phyloP scores from a whole-genome alignment of 345 rosid genomes.

The Arabidopsis arenosa region DNA sequence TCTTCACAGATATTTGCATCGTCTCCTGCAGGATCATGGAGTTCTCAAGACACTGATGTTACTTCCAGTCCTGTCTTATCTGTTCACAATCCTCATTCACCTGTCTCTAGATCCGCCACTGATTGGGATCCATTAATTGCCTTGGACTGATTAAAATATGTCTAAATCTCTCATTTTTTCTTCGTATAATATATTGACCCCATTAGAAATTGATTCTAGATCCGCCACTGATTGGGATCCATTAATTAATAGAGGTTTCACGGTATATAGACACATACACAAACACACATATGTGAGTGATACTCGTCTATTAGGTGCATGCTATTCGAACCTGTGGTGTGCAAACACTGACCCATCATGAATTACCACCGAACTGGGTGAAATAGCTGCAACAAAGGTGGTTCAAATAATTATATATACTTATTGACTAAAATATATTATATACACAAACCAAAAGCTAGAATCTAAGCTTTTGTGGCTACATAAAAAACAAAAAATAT shows the following conservation, averaged over 20 bases:
- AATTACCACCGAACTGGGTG: neutral
- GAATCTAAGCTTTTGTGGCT: too few species aligned
- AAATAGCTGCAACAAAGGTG: neutral
- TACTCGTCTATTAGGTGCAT: neutral
- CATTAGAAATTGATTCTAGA: too few species aligned
- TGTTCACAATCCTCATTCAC: conserved; percentile 33
- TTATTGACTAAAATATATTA: too few species aligned
- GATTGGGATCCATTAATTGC: too few species aligned
- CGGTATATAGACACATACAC: neutral
- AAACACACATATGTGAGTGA: neutral
- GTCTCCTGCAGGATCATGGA: conserved; percentile 57
- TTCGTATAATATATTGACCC: too few species aligned
- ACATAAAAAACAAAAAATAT: too few species aligned
- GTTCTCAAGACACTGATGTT: conserved; percentile 55
- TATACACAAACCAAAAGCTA: too few species aligned
- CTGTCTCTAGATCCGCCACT: too few species aligned
- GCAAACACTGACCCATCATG: neutral
- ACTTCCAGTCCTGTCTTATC: conserved; percentile 35
- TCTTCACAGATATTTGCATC: conserved; percentile 47
- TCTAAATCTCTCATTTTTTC: too few species aligned
- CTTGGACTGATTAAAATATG: too few species aligned
- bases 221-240: too few species aligned
- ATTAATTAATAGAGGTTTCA: too few species aligned
- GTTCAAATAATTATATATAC: neutral
- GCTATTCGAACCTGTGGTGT: conserved; percentile 16